These are phyloP conservation scores for Hyaloperonospora arabidopsidis DNA, from an alignment of 352 stramenopile genomes.

Conservation along the genomic window DNA sequence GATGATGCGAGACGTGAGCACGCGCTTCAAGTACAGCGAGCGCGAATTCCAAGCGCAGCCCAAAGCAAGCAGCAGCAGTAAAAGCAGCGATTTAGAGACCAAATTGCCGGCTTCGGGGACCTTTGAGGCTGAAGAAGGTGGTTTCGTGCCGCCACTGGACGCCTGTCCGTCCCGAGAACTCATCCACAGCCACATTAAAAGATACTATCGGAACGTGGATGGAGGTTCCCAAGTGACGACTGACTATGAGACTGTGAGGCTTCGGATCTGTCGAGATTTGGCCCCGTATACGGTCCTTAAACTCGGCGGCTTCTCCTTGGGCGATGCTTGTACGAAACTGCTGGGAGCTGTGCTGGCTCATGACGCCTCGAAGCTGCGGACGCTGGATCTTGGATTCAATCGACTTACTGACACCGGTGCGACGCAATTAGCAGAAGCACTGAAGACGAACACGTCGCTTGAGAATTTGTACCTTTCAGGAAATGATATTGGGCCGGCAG, in stretches of 20 bases:
- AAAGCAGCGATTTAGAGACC: constrained; percentile 20
- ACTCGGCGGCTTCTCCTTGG: constrained; percentile 71
- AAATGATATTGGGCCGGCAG: constrained; percentile 66
- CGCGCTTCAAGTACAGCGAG: constrained; percentile 70
- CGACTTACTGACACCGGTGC: constrained; percentile 66
- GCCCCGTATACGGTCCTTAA: constrained; percentile 60
- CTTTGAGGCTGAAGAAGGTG: constrained; percentile 3
- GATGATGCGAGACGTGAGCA: constrained; percentile 59
- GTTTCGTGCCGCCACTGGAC: constrained; percentile 7
- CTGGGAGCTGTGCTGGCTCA: constrained; percentile 46
- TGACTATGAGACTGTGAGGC: constrained; percentile 33
- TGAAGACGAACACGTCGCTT: constrained; percentile 57
- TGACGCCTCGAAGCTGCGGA: constrained; percentile 35
- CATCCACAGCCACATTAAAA: constrained; percentile 49
- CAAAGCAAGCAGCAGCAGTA: constrained; percentile 10
- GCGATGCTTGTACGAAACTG: constrained; percentile 51
- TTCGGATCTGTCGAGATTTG: constrained; percentile 48
- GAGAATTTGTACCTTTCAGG: constrained; percentile 71
- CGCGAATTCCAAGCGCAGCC: constrained; percentile 23
- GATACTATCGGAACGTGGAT: constrained; percentile 49
- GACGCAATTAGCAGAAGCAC: constrained; percentile 40
- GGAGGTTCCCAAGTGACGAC: constrained; percentile 9
- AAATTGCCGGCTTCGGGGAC: constrained; percentile 16
- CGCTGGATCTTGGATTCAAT: constrained; percentile 76
- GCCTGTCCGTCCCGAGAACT: constrained; percentile 49